Conservation (phyloP, 179 eudicot species). For the Gypsophila paniculata region DNA sequence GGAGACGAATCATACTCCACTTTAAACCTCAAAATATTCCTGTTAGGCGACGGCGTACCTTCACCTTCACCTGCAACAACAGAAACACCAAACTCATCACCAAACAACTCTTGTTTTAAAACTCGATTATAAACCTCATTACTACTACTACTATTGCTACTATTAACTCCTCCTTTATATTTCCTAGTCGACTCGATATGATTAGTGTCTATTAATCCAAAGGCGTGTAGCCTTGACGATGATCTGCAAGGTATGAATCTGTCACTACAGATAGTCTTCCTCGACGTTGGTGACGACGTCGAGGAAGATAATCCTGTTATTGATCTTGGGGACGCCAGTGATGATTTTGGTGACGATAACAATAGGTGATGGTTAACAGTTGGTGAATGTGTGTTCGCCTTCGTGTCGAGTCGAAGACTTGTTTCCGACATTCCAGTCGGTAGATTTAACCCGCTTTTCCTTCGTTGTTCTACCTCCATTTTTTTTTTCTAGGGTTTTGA, state of each 20-base stretch:
- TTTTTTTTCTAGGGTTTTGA: constrained; percentile 20
- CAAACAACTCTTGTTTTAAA: constrained; percentile 68
- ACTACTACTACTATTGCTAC: constrained; percentile 33
- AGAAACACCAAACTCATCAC: constrained; percentile 74
- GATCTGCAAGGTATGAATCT: constrained; percentile 94
- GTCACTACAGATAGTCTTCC: constrained; percentile 63
- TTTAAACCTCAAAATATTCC: constrained; percentile 80
- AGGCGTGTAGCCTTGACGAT: constrained; percentile 76
- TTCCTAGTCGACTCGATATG: neutral
- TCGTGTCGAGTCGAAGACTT: constrained; percentile 51
- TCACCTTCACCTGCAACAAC: constrained; percentile 73
- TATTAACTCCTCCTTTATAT: constrained; percentile 31
- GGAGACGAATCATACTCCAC: constrained; percentile 56
- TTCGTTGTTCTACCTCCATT: constrained; percentile 53
- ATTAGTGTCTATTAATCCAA: constrained; percentile 58
- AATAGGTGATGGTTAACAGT: constrained; percentile 27
- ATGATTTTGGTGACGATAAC: constrained; percentile 34
- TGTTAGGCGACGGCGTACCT: constrained; percentile 49
- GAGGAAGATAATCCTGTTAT: constrained; percentile 60
- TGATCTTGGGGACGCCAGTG: constrained; percentile 60
- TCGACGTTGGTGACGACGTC: constrained; percentile 38
- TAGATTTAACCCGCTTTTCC: constrained; percentile 84
- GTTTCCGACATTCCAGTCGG: constrained; percentile 72
- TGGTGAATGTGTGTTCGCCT: constrained; percentile 10
- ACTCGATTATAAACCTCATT: constrained; percentile 71